Percentiles rank a stretch among this genome's conserved stretches.
Evolutionary conservation across 2,329 filamentous ascomycete species (phyloP).

Genomic region (Fusarium sacchari): DNA sequence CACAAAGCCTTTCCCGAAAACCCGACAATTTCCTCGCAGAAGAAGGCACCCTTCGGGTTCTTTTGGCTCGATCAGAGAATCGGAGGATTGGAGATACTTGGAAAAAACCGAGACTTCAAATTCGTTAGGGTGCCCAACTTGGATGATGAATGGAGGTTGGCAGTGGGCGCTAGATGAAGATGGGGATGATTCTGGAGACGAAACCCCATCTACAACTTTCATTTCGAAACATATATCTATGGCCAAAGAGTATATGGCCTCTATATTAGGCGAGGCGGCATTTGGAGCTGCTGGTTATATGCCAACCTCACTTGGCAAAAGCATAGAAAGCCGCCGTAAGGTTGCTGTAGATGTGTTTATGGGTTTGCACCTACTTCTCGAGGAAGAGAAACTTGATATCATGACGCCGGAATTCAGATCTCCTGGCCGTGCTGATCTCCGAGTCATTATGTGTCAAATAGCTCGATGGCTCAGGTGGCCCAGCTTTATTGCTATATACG

Average conservation of each 20-base stretch:
- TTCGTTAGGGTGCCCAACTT: conserved; percentile 61
- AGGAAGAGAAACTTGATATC: conserved; percentile 86
- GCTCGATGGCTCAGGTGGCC: conserved; percentile 82
- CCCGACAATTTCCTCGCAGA: conserved; percentile 45
- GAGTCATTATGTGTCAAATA: conserved; percentile 83
- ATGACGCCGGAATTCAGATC: conserved; percentile 57
- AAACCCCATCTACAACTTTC: conserved; percentile 51
- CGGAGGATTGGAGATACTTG: conserved; percentile 60
- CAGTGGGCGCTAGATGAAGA: conserved; percentile 74
- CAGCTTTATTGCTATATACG: conserved; percentile 59
- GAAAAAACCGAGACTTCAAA: conserved; percentile 58
- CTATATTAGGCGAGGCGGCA: conserved; percentile 64
- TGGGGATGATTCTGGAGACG: conserved; percentile 44
- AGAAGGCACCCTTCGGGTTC: conserved; percentile 50
- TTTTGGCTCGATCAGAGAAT: conserved; percentile 49
- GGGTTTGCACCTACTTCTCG: conserved; percentile 84
- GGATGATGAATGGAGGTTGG: conserved; percentile 74
- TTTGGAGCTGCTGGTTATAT: conserved; percentile 68
- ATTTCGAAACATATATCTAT: conserved; percentile 64
- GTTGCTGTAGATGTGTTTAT: conserved; percentile 75
- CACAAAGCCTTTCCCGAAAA: conserved; percentile 37
- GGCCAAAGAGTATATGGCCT: conserved; percentile 72
- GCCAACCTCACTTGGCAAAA: conserved; percentile 66
- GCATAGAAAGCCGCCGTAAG: conserved; percentile 66
- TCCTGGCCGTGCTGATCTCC: conserved; percentile 63